Evolutionary conservation across 805 yeast genomes (phyloP).

Genomic region (Isabelozyma heimii): DNA sequence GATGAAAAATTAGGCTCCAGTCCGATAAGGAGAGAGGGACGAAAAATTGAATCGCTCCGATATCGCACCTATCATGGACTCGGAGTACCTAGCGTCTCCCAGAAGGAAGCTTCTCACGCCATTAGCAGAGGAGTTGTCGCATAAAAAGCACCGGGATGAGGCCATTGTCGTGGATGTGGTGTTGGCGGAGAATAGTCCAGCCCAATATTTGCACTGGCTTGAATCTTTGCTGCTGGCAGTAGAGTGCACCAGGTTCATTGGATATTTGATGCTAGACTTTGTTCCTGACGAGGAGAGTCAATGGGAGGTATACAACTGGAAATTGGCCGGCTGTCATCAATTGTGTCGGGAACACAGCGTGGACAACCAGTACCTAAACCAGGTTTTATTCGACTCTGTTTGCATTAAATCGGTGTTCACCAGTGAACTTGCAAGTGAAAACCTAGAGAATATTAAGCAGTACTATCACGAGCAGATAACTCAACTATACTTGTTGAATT

Average conservation of each 20-base stretch:
- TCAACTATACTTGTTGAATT: conserved; percentile 13
- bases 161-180: neutral
- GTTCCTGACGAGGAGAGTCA: conserved; percentile 2
- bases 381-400: conserved; percentile 1
- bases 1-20: neutral
- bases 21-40: too few species aligned
- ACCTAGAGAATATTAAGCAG: conserved; percentile 15
- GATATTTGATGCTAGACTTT: conserved; percentile 2
- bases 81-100: neutral
- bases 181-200: conserved; percentile 1
- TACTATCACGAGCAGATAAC: conserved; percentile 14
- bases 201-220: conserved; percentile 7
- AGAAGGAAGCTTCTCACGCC: neutral
- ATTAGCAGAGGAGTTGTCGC: neutral
- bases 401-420: neutral
- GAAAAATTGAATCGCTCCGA: too few species aligned
- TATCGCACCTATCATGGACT: neutral
- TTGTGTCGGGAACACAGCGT: conserved; percentile 3
- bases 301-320: neutral
- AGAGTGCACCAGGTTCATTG: conserved; percentile 1
- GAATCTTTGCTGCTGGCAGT: conserved; percentile 1
- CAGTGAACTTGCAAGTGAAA: conserved; percentile 4
- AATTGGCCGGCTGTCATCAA: neutral
- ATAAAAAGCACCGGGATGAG: neutral
- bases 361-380: conserved; percentile 6